Evolutionary conservation across 495 filamentous ascomycete genomes (phyloP).

Genomic region (Astrothelium subdiscretum): DNA sequence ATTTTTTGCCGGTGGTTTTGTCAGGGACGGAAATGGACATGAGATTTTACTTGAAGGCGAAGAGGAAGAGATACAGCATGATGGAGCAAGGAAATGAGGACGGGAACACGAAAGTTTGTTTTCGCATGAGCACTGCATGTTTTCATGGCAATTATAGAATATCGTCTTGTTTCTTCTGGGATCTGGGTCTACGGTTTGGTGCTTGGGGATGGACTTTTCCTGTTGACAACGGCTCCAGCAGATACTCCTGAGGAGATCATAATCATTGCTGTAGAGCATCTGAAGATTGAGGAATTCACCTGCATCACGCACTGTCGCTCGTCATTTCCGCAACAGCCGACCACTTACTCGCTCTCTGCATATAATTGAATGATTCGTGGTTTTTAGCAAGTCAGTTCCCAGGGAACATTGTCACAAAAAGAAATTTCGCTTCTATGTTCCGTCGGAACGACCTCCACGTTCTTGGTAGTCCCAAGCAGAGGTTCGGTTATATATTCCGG

Average conservation of each 20-base stretch:
- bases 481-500: neutral
- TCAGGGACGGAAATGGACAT: conserved; percentile 52
- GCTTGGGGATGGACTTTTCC: too few species aligned
- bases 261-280: too few species aligned
- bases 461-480: neutral
- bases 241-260: too few species aligned
- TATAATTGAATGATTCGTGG: too few species aligned
- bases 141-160: neutral
- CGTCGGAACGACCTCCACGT: neutral
- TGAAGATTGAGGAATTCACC: too few species aligned
- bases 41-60: conserved; percentile 32
- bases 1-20: conserved; percentile 49
- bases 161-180: neutral
- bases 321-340: neutral
- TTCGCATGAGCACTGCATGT: neutral
- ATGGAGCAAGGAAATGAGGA: neutral
- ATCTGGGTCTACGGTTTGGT: neutral
- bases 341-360: neutral
- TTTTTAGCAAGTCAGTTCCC: too few species aligned
- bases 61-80: conserved; percentile 2
- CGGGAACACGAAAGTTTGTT: neutral
- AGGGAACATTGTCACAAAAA: neutral
- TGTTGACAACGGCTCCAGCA: too few species aligned
- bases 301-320: neutral
- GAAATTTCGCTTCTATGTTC: neutral